Conservation (phyloP, 2,329 filamentous ascomycete genomes). For the Fusarium floridanum region DNA sequence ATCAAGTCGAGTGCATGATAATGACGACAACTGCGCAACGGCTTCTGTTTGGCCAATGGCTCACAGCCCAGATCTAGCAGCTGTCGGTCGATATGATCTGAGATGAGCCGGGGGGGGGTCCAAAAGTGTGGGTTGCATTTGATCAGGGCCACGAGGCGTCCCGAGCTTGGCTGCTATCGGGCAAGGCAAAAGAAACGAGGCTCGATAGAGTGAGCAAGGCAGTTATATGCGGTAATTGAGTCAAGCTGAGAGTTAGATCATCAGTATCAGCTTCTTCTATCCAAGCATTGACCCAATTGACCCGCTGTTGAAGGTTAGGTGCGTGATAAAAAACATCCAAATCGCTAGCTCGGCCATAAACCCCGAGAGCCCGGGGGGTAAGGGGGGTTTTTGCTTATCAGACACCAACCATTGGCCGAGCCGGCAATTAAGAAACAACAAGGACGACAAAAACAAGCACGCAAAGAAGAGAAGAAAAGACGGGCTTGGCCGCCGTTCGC, state of each 20-base stretch:
- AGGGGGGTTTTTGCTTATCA: constrained; percentile 33
- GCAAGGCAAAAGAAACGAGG: neutral
- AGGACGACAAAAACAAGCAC: constrained; percentile 3
- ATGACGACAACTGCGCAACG: neutral
- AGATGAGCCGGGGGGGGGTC: constrained; percentile 26
- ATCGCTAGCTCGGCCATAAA: constrained; percentile 3
- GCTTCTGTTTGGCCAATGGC: constrained; percentile 25
- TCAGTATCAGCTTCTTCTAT: neutral
- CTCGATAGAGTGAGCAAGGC: neutral
- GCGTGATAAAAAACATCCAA: constrained; percentile 9
- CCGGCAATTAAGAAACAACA: constrained; percentile 22
- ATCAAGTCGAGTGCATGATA: constrained; percentile 4
- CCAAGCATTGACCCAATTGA: neutral
- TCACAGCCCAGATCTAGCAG: neutral
- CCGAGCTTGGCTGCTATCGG: neutral
- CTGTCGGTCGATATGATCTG: constrained; percentile 32
- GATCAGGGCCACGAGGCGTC: neutral
- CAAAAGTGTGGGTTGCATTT: constrained; percentile 19
- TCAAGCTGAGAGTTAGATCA: neutral
- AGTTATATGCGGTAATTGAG: neutral
- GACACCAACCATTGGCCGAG: constrained; percentile 22
- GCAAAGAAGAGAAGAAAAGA: constrained; percentile 25
- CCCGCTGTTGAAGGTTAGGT: neutral
- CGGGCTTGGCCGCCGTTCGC: constrained; percentile 17
- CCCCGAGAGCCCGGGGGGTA: constrained; percentile 6